A percentile compares a stretch with the other conserved stretches of the same genome.
Conservation (phyloP, 805 yeast species). For the Candida nemodendra region DNA sequence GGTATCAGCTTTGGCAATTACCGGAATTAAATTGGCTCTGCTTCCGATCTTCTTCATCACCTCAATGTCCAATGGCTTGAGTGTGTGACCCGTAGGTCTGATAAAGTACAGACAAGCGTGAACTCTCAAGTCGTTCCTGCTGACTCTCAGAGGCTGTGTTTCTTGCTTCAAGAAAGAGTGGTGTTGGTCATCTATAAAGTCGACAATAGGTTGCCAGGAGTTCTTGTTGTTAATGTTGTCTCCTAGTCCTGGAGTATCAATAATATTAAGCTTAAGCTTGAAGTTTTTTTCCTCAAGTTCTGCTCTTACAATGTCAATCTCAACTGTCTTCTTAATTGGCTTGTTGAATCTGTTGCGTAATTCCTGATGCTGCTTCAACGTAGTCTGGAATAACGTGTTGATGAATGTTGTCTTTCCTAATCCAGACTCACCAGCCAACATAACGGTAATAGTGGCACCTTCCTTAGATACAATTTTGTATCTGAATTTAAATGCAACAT, state of each 20-base stretch:
- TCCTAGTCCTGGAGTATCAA: constrained; percentile 95
- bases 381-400: constrained; percentile 79
- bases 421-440: constrained; percentile 92
- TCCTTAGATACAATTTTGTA: constrained; percentile 72
- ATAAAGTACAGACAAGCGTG: constrained; percentile 89
- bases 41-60: constrained; percentile 80
- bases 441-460: constrained; percentile 74
- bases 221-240: constrained; percentile 83
- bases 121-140: constrained; percentile 77
- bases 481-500: constrained; percentile 37
- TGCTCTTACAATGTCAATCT: constrained; percentile 77
- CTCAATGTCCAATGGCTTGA: constrained; percentile 84
- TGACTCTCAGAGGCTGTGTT: constrained; percentile 76
- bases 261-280: constrained; percentile 69
- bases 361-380: constrained; percentile 58
- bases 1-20: constrained; percentile 87
- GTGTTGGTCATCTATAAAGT: constrained; percentile 90
- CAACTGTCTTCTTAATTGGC: constrained; percentile 68
- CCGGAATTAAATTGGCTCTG: constrained; percentile 84
- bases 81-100: constrained; percentile 86
- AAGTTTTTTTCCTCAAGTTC: constrained; percentile 82
- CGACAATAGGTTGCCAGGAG: constrained; percentile 83
- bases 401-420: constrained; percentile 90
- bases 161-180: constrained; percentile 87
- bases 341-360: constrained; percentile 55